These are phyloP conservation scores for Cyberlindnera sargentensis DNA, from an alignment of 805 yeast genomes.

Conservation along the genomic window DNA sequence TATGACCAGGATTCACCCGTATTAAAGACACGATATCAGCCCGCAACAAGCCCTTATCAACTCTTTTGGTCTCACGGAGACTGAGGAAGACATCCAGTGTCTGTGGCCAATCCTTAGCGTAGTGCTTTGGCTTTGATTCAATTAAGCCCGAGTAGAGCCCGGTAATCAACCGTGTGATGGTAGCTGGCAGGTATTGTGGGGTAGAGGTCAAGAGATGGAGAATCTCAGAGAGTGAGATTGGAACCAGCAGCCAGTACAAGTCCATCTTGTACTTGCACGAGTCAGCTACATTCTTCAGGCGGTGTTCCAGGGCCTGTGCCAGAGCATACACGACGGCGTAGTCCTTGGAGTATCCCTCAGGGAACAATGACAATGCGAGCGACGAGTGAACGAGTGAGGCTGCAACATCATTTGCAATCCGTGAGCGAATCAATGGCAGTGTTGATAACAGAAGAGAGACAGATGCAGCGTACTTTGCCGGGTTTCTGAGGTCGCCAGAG, in stretches of 20 bases:
- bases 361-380: constrained; percentile 6
- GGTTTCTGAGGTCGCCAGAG: neutral
- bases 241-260: constrained; percentile 12
- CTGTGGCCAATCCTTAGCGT: constrained; percentile 9
- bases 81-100: constrained; percentile 4
- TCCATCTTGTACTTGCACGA: neutral
- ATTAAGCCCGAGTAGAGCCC: constrained; percentile 10
- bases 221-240: constrained; percentile 13
- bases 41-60: constrained; percentile 12
- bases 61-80: constrained; percentile 2
- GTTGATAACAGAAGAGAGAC: neutral
- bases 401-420: neutral
- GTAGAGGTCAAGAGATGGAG: constrained; percentile 7
- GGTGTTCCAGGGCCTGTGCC: constrained; percentile 9
- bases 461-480: constrained; percentile 3
- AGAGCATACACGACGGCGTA: constrained; percentile 9
- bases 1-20: constrained; percentile 10
- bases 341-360: constrained; percentile 12
- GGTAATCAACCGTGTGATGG: constrained; percentile 1
- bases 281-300: neutral
- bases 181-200: constrained; percentile 13
- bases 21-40: constrained; percentile 2
- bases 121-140: constrained; percentile 12
- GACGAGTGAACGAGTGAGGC: constrained; percentile 1
- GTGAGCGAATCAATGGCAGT: constrained; percentile 6